Evolutionary conservation across 768 basidiomycete species (phyloP).

Genomic region (Lactarius vividus): DNA sequence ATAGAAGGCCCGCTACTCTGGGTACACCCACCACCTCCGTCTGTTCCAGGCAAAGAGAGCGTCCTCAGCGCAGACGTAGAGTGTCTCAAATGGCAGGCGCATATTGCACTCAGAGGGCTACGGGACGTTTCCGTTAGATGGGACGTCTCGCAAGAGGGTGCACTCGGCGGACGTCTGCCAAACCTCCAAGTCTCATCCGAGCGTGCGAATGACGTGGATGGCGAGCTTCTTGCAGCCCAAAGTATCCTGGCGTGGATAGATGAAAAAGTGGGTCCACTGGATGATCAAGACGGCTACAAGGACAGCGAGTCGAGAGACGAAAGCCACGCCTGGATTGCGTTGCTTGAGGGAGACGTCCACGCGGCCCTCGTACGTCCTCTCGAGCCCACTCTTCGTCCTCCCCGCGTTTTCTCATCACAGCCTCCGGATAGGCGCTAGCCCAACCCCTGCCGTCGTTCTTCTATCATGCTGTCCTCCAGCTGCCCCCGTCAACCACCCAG

Average conservation of each 20-base stretch:
- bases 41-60: conserved; percentile 23
- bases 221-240: conserved; percentile 60
- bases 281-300: conserved; percentile 63
- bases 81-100: conserved; percentile 90
- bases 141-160: conserved; percentile 69
- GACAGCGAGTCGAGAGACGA: conserved; percentile 62
- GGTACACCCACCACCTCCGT: conserved; percentile 50
- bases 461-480: conserved; percentile 39
- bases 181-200: conserved; percentile 58
- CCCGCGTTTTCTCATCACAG: conserved; percentile 15
- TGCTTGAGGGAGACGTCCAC: conserved; percentile 75
- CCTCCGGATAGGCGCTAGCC: conserved; percentile 44
- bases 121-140: conserved; percentile 53
- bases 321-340: conserved; percentile 76
- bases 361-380: conserved; percentile 56
- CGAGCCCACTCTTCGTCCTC: not conserved
- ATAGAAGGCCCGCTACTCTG: conserved; percentile 53
- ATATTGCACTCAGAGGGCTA: conserved; percentile 65
- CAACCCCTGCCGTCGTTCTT: conserved; percentile 47
- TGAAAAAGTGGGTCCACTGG: conserved; percentile 41
- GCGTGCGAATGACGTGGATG: conserved; percentile 34
- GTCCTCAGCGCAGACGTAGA: conserved; percentile 74
- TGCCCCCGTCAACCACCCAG: conserved; percentile 35
- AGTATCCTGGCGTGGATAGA: conserved; percentile 77
- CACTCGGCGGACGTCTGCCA: conserved; percentile 64